Percentiles rank a stretch among this genome's conserved stretches.
Evolutionary conservation across 2,329 filamentous ascomycete species (phyloP).

Genomic region (Penicillium paneum): DNA sequence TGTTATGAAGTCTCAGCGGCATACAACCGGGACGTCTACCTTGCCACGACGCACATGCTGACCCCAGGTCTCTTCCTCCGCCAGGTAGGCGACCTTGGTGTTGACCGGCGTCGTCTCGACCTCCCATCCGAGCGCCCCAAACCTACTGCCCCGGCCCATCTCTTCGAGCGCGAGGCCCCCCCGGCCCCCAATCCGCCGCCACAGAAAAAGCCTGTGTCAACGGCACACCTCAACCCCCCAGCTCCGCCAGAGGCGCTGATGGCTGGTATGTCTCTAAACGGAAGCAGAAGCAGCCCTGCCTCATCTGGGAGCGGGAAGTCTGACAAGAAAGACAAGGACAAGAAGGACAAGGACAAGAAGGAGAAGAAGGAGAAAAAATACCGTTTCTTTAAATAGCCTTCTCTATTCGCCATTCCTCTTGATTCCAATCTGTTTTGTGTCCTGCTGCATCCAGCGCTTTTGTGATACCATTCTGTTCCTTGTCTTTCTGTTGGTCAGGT

Average conservation of each 20-base stretch:
- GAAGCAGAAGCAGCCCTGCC: constrained; percentile 25
- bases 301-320: constrained; percentile 22
- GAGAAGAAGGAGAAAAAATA: constrained; percentile 56
- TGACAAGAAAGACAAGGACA: constrained; percentile 46
- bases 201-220: constrained; percentile 22
- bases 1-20: constrained; percentile 82
- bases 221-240: constrained; percentile 24
- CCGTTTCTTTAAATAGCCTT: constrained; percentile 49
- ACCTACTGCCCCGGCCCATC: constrained; percentile 76
- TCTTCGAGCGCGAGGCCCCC: constrained; percentile 70
- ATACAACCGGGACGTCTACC: constrained; percentile 75
- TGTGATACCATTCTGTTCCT: constrained; percentile 36
- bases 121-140: constrained; percentile 77
- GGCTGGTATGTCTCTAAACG: constrained; percentile 37
- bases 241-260: constrained; percentile 35
- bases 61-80: constrained; percentile 78
- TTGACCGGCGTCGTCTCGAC: constrained; percentile 70
- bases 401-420: background rate
- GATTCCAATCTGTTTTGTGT: background rate
- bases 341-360: constrained; percentile 55
- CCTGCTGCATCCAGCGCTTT: constrained; percentile 24
- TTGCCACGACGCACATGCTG: constrained; percentile 89
- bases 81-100: constrained; percentile 75
- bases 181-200: constrained; percentile 47
- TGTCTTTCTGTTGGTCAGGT: constrained; percentile 14